Evolutionary conservation across 805 yeast genomes (phyloP).

Genomic region (Zygoascus flipseniorum): DNA sequence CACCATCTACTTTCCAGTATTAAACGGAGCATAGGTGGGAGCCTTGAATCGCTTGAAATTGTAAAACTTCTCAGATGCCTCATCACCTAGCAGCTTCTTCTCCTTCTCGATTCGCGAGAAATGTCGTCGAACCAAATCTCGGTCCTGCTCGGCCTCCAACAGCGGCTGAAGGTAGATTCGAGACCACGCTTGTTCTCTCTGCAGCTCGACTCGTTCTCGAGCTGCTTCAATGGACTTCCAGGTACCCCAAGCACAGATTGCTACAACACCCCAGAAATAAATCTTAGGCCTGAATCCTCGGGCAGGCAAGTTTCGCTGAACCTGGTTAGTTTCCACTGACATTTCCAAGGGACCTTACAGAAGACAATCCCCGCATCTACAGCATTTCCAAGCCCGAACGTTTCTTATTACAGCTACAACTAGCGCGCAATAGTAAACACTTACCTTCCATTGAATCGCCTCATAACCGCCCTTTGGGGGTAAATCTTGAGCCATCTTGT

Average conservation of each 20-base stretch:
- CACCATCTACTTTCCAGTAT: not conserved
- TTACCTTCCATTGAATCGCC: conserved; percentile 71
- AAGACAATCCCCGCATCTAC: too few relatives aligned
- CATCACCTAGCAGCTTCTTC: conserved; percentile 54
- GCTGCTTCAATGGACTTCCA: conserved; percentile 57
- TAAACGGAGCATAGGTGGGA: conserved; percentile 25
- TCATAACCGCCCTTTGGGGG: conserved; percentile 86
- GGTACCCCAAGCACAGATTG: conserved; percentile 63
- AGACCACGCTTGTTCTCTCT: conserved; percentile 72
- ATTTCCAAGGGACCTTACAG: too few relatives aligned
- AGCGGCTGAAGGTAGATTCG: conserved; percentile 65
- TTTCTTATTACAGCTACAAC: too few relatives aligned
- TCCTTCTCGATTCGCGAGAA: conserved; percentile 61
- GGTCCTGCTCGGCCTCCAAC: conserved; percentile 73
- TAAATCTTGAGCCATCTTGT: conserved; percentile 49
- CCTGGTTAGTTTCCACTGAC: not conserved
- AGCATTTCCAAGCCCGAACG: too few relatives aligned
- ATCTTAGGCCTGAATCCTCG: conserved; percentile 76
- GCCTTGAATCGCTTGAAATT: conserved; percentile 36
- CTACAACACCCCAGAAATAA: conserved; percentile 57
- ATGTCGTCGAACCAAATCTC: conserved; percentile 66
- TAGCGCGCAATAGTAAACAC: conserved; percentile 3
- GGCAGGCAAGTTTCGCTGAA: conserved; percentile 62
- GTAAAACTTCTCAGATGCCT: conserved; percentile 53
- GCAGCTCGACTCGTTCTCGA: conserved; percentile 62